A percentile compares a stretch with the other conserved stretches of the same genome.
phyloP scores from a whole-genome alignment of 2,329 filamentous ascomycete species.

The Neoscytalidium dimidiatum region DNA sequence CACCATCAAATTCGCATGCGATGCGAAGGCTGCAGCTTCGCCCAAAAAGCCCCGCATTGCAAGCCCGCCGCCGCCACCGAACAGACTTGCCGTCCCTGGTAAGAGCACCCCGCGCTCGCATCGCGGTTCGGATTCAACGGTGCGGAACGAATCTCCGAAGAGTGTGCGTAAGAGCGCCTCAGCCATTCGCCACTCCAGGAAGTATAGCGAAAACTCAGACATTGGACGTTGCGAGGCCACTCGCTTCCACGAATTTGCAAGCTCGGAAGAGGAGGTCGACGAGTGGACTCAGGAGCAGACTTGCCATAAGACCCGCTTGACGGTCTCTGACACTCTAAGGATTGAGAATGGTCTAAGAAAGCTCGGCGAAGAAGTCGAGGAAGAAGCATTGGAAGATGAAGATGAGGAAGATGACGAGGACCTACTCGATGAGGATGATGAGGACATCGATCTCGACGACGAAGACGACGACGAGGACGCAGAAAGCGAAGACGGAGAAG shows the following conservation, averaged over 20 bases:
- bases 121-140: constrained; percentile 53
- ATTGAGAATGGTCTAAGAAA: constrained; percentile 89
- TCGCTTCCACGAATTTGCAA: constrained; percentile 88
- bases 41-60: constrained; percentile 34
- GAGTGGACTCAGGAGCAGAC: constrained; percentile 83
- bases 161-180: constrained; percentile 40
- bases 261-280: constrained; percentile 72
- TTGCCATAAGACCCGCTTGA: constrained; percentile 69
- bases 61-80: constrained; percentile 44
- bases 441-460: constrained; percentile 31
- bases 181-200: constrained; percentile 33
- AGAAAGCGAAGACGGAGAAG: constrained; percentile 49
- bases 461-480: constrained; percentile 43
- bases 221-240: constrained; percentile 56
- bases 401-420: constrained; percentile 69
- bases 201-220: constrained; percentile 40
- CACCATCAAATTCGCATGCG: constrained; percentile 74
- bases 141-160: constrained; percentile 51
- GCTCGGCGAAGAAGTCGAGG: constrained; percentile 85
- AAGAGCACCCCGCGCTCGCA: constrained; percentile 36
- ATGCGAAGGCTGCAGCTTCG: constrained; percentile 47
- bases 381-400: constrained; percentile 77
- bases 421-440: constrained; percentile 52
- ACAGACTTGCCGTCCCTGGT: constrained; percentile 31
- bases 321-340: constrained; percentile 82